phyloP scores from a whole-genome alignment of 2,329 filamentous ascomycete species.

The Colletotrichum echinochloae region DNA sequence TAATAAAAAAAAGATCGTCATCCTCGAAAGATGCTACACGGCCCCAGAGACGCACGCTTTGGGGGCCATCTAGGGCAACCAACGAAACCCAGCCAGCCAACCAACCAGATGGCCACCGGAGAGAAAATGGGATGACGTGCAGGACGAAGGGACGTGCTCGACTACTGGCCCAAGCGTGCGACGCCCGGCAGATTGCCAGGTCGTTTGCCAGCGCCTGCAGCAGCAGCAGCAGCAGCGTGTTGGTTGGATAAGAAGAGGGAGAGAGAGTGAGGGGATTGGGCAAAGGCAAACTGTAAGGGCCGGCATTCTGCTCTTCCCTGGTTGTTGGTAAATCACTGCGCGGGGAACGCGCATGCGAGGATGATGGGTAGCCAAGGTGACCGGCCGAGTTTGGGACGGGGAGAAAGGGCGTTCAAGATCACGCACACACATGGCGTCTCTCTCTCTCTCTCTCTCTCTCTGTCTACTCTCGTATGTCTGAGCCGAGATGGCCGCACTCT shows the following conservation, averaged over 20 bases:
- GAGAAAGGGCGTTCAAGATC: neutral
- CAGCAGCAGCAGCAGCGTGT: neutral
- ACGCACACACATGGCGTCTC: neutral
- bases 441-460: neutral
- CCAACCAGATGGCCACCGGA: neutral
- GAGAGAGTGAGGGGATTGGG: neutral
- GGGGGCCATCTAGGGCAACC: neutral
- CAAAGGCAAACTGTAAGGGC: neutral
- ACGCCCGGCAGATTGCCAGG: neutral
- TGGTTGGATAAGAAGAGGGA: neutral
- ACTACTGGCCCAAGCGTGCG: neutral
- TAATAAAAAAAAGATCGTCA: neutral
- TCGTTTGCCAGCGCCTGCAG: neutral
- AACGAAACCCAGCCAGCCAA: neutral
- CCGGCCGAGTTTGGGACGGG: neutral
- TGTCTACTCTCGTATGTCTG: neutral
- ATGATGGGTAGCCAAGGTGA: constrained; percentile 1
- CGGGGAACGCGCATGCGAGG: constrained; percentile 12
- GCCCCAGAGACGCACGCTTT: neutral
- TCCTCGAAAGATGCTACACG: neutral
- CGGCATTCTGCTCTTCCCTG: neutral
- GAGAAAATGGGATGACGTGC: constrained; percentile 35
- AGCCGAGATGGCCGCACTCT: neutral
- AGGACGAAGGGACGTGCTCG: constrained; percentile 7
- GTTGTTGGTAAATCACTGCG: constrained; percentile 5